Conservation (phyloP, 805 yeast genomes). For the Barnettozyma wickerhamii region DNA sequence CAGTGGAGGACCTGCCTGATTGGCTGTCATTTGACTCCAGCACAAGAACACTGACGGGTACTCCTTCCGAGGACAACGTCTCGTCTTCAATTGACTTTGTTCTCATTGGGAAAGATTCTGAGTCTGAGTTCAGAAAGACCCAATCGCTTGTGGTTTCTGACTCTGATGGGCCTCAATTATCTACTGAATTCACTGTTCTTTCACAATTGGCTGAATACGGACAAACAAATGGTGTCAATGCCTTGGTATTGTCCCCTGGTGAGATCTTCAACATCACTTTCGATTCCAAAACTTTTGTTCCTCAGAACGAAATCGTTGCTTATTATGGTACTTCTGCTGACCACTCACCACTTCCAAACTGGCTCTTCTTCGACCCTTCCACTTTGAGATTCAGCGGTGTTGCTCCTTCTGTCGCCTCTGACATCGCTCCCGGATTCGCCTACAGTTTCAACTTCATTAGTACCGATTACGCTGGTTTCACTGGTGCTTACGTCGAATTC, state of each 20-base stretch:
- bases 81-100: slow-evolving; percentile 45
- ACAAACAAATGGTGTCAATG: slow-evolving; percentile 68
- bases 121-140: slow-evolving; percentile 36
- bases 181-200: slow-evolving; percentile 39
- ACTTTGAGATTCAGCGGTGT: slow-evolving; percentile 74
- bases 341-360: slow-evolving; percentile 85
- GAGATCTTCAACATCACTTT: slow-evolving; percentile 62
- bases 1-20: slow-evolving; percentile 55
- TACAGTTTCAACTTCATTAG: slow-evolving; percentile 74
- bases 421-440: slow-evolving; percentile 79
- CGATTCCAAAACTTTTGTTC: slow-evolving; percentile 54
- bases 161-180: slow-evolving; percentile 49
- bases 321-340: slow-evolving; percentile 81
- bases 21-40: slow-evolving; percentile 75
- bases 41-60: slow-evolving; percentile 64
- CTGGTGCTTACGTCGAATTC: slow-evolving; percentile 69
- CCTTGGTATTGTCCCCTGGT: slow-evolving; percentile 71
- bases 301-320: slow-evolving; percentile 48
- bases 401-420: slow-evolving; percentile 82
- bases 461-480: slow-evolving; percentile 68
- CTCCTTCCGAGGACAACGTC: slow-evolving; percentile 46
- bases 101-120: slow-evolving; percentile 64
- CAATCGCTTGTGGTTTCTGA: slow-evolving; percentile 60
- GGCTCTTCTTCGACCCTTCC: slow-evolving; percentile 69
- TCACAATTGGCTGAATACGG: slow-evolving; percentile 62